phyloP scores from a whole-genome alignment of 106 monocot genomes.

The Apostasia ramifera region DNA sequence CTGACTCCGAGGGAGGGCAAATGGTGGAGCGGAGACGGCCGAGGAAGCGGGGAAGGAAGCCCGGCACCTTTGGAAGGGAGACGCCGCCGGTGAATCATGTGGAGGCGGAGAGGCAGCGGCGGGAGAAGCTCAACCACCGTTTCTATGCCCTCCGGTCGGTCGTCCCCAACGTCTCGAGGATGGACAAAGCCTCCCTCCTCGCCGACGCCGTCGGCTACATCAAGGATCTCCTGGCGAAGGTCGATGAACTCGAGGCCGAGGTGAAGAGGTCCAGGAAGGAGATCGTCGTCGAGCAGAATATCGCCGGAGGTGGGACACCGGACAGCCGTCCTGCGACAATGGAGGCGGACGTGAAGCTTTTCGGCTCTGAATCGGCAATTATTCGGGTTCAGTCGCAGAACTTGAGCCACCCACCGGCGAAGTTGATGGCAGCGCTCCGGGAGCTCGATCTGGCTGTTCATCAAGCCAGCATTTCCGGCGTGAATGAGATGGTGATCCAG shows the following conservation, averaged over 20 bases:
- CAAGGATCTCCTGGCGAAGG: constrained; percentile 28
- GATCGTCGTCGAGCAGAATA: background rate
- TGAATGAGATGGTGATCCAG: constrained; percentile 25
- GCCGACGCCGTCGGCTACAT: constrained; percentile 54
- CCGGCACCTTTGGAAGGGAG: constrained; percentile 7
- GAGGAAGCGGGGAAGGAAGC: constrained; percentile 5
- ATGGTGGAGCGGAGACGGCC: background rate
- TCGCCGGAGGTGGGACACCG: background rate
- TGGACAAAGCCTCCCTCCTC: constrained; percentile 64
- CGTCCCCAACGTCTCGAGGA: constrained; percentile 52
- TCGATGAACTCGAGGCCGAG: constrained; percentile 33
- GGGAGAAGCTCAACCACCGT: constrained; percentile 49
- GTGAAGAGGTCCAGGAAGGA: constrained; percentile 7
- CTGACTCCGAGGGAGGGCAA: constrained; percentile 1
- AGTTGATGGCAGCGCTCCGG: constrained; percentile 30
- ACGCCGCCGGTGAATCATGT: constrained; percentile 36
- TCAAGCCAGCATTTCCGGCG: constrained; percentile 23
- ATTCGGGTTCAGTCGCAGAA: constrained; percentile 22
- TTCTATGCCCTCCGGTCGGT: constrained; percentile 50
- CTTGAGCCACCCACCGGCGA: constrained; percentile 13
- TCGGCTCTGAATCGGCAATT: constrained; percentile 17
- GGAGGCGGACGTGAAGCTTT: constrained; percentile 26
- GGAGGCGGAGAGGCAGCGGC: constrained; percentile 48
- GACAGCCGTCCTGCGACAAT: background rate
- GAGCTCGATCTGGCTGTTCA: constrained; percentile 24